Conservation (phyloP, 495 filamentous ascomycete species). For the Penicillium herquei region DNA sequence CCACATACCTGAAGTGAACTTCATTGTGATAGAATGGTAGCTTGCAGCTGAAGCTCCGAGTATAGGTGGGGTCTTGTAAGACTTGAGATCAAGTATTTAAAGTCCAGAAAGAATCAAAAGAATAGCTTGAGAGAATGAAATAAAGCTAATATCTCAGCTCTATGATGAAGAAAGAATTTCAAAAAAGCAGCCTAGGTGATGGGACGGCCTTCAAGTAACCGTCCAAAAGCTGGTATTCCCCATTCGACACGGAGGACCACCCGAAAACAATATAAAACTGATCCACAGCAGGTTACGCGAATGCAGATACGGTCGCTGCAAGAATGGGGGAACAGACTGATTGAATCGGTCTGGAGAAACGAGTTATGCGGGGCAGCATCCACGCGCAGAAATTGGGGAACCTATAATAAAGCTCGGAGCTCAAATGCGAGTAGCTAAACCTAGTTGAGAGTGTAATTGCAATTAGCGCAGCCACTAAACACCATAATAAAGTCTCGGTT, state of each 20-base stretch:
- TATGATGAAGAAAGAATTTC: too few species aligned
- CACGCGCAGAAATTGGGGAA: background rate
- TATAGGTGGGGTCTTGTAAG: background rate
- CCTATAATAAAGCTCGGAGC: conserved; percentile 1
- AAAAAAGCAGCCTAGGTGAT: background rate
- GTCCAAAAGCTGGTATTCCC: background rate
- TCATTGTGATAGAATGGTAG: conserved; percentile 29
- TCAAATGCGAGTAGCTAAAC: background rate
- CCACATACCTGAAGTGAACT: conserved; percentile 49
- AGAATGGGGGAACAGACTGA: background rate
- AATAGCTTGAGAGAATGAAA: background rate
- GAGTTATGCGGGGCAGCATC: conserved; percentile 13
- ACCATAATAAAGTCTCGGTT: conserved; percentile 7
- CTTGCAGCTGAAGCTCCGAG: background rate
- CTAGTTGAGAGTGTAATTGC: background rate
- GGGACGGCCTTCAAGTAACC: conserved; percentile 1
- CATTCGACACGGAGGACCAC: conserved; percentile 23
- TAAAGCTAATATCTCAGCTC: too few species aligned
- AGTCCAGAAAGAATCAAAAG: background rate
- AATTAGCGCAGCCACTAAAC: conserved; percentile 12
- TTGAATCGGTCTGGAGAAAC: background rate
- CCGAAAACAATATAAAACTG: conserved; percentile 14
- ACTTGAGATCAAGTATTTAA: background rate
- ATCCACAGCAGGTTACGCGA: conserved; percentile 9
- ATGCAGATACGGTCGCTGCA: background rate